Evolutionary conservation across 208 protist genomes (phyloP).

Genomic region (Leishmania lainsoni): DNA sequence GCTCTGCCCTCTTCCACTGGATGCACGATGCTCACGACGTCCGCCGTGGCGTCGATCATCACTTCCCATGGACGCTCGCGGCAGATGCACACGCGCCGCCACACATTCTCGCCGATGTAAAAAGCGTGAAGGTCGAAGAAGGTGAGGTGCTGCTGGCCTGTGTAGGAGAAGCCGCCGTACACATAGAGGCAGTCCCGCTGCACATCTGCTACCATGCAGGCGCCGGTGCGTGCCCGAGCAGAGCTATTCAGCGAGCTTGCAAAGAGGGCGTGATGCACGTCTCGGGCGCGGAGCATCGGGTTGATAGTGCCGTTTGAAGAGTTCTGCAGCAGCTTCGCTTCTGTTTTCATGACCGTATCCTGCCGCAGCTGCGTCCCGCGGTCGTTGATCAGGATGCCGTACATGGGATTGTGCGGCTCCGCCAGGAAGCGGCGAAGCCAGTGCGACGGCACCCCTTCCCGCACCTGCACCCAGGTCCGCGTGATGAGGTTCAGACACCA

Average conservation of each 20-base stretch:
- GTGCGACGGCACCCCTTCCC: conserved; percentile 41
- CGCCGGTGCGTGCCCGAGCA: conserved; percentile 55
- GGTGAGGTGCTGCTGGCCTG: conserved; percentile 37
- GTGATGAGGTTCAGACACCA: conserved; percentile 69
- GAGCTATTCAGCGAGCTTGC: conserved; percentile 43
- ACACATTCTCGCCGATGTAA: conserved; percentile 48
- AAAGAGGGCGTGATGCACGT: conserved; percentile 32
- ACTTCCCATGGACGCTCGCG: conserved; percentile 24
- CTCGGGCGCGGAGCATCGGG: conserved; percentile 7
- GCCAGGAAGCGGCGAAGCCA: conserved; percentile 48
- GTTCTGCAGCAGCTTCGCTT: conserved; percentile 24
- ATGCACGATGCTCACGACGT: conserved; percentile 17
- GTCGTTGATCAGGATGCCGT: conserved; percentile 25
- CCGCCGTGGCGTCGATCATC: conserved; percentile 8
- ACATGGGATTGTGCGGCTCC: conserved; percentile 31
- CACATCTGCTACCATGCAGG: conserved; percentile 47
- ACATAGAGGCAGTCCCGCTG: conserved; percentile 53
- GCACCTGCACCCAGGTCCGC: conserved; percentile 62
- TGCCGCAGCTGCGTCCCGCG: conserved; percentile 29
- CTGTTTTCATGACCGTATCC: conserved; percentile 7
- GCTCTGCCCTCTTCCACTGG: conserved; percentile 16
- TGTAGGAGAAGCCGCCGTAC: conserved; percentile 63
- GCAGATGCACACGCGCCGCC: conserved; percentile 42
- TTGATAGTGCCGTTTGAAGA: background rate
- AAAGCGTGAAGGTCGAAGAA: conserved; percentile 66